Conservation (phyloP, 371 early-diverging fungal species). For the Umbelopsis sp. region DNA sequence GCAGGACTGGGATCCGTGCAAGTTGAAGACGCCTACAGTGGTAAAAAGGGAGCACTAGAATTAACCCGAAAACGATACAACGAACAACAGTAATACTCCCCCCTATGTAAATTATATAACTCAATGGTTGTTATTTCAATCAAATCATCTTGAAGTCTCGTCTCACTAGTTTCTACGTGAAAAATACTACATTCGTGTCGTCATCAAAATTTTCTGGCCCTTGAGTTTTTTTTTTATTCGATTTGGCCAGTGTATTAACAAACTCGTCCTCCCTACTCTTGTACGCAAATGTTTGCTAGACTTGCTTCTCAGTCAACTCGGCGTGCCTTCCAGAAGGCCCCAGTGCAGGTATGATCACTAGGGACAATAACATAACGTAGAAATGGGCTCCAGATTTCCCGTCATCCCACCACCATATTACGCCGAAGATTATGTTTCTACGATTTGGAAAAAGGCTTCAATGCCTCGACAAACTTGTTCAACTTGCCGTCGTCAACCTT, state of each 20-base stretch:
- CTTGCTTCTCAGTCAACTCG: conserved; percentile 19
- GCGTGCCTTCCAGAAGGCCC: conserved; percentile 17
- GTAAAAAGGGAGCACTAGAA: neutral
- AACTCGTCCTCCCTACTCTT: conserved; percentile 19
- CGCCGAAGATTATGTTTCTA: neutral
- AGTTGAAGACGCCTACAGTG: conserved; percentile 18
- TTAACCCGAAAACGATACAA: neutral
- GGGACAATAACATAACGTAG: too few species aligned
- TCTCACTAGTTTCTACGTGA: neutral
- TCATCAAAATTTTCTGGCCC: conserved; percentile 15
- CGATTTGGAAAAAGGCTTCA: too few species aligned
- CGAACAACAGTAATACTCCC: neutral
- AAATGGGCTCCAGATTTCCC: too few species aligned
- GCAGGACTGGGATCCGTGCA: conserved; percentile 38
- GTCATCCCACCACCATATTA: neutral
- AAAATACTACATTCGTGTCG: neutral
- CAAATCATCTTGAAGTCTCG: neutral
- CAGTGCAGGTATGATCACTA: conserved; percentile 4
- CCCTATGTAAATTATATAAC: neutral
- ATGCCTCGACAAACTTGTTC: too few species aligned
- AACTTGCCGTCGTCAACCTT: neutral
- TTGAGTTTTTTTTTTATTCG: conserved; percentile 18
- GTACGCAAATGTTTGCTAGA: conserved; percentile 20
- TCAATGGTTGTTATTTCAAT: neutral
- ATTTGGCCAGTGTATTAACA: neutral